A percentile compares a stretch with the other conserved stretches of the same genome.
Evolutionary conservation across 2,329 filamentous ascomycete genomes (phyloP).

Genomic region (Neonectria coccinea): DNA sequence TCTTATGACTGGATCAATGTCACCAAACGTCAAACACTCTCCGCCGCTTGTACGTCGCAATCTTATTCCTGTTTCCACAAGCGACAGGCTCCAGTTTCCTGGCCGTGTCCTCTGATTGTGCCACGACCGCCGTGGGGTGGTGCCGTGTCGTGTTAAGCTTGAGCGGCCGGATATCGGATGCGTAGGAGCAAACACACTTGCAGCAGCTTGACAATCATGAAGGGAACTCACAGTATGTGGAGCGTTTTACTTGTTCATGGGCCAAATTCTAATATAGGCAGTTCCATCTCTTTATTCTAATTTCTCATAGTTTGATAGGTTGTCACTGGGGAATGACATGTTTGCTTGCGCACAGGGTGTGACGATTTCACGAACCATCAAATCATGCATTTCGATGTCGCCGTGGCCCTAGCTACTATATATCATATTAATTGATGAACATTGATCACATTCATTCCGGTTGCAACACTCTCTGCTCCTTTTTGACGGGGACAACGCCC

Average conservation of each 20-base stretch:
- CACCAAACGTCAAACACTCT: constrained; percentile 14
- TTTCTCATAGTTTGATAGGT: neutral
- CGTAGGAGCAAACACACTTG: constrained; percentile 14
- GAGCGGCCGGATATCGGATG: neutral
- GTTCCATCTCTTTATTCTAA: neutral
- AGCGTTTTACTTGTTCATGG: neutral
- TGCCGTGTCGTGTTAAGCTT: neutral
- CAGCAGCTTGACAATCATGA: constrained; percentile 3
- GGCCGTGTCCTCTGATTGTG: constrained; percentile 9
- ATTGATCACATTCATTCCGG: neutral
- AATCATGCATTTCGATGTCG: neutral
- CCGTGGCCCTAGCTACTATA: neutral
- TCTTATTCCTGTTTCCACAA: constrained; percentile 18
- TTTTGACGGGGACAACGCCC: neutral
- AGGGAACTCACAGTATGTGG: neutral
- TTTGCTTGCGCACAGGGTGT: neutral
- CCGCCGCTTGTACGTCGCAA: constrained; percentile 21
- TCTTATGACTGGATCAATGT: constrained; percentile 3
- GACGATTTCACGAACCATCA: neutral
- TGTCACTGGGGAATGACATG: neutral
- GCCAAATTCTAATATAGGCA: neutral
- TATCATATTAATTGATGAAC: neutral
- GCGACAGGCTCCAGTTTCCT: constrained; percentile 19
- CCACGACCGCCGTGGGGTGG: constrained; percentile 17
- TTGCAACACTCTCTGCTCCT: too few species aligned